Evolutionary conservation across 1,139 yeast genomes (phyloP).

Genomic region (Hansenula lynferdii): DNA sequence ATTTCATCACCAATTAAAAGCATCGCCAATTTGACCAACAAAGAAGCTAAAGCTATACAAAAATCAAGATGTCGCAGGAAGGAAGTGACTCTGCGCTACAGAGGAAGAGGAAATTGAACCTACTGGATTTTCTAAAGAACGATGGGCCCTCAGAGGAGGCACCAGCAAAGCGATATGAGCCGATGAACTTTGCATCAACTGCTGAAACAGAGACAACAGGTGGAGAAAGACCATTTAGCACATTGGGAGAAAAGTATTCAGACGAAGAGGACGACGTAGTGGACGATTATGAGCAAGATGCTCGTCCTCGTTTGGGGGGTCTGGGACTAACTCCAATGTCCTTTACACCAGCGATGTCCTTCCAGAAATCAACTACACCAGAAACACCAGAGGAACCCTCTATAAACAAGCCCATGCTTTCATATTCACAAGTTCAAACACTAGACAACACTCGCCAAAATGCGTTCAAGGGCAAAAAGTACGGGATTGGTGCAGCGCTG

Average conservation of each 20-base stretch:
- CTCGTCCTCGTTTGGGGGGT: neutral
- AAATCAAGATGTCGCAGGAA: neutral
- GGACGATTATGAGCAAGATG: neutral
- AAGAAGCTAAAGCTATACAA: too few species aligned
- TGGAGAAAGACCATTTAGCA: neutral
- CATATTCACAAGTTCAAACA: conserved; percentile 13
- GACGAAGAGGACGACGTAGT: neutral
- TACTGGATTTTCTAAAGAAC: conserved; percentile 10
- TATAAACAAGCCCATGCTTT: conserved; percentile 2
- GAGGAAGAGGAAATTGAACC: conserved; percentile 10
- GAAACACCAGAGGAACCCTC: neutral
- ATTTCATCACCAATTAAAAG: neutral
- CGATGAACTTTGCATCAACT: neutral
- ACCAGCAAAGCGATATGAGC: neutral
- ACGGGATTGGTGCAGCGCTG: conserved; percentile 85
- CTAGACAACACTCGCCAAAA: conserved; percentile 7
- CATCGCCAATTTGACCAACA: too few species aligned
- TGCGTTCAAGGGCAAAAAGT: conserved; percentile 28
- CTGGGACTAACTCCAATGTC: neutral
- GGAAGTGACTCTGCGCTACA: neutral
- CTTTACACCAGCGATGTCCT: neutral
- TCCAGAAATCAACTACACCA: neutral
- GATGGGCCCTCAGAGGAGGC: neutral
- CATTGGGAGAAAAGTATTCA: neutral
- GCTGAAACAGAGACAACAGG: neutral